Evolutionary conservation across 2,329 filamentous ascomycete species (phyloP).

Genomic region (Monosporascus sp.): DNA sequence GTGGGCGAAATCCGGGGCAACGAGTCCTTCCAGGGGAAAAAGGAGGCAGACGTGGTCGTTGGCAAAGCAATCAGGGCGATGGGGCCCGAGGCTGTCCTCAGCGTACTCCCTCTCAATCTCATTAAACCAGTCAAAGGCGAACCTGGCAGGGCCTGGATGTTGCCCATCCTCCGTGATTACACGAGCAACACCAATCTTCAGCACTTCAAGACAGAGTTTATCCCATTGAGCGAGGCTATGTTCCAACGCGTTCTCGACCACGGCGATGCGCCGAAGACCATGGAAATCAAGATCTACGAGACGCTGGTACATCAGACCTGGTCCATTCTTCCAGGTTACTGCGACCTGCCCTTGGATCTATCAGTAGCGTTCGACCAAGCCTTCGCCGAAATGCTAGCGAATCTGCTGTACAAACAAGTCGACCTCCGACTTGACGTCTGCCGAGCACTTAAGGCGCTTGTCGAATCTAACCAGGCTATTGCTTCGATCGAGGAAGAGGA

Average conservation of each 20-base stretch:
- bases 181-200: constrained; percentile 81
- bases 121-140: constrained; percentile 70
- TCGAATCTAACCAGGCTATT: constrained; percentile 88
- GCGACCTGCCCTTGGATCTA: constrained; percentile 81
- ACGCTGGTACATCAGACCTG: constrained; percentile 94
- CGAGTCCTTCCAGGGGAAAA: constrained; percentile 86
- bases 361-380: constrained; percentile 71
- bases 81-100: constrained; percentile 79
- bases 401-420: constrained; percentile 86
- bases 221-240: constrained; percentile 84
- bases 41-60: constrained; percentile 87
- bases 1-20: constrained; percentile 85
- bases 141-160: constrained; percentile 86
- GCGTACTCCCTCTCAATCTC: constrained; percentile 81
- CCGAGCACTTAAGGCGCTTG: constrained; percentile 75
- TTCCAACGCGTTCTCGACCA: constrained; percentile 86
- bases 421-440: constrained; percentile 85
- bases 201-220: constrained; percentile 81
- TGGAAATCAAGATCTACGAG: constrained; percentile 91
- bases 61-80: constrained; percentile 84
- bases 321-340: constrained; percentile 91
- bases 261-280: constrained; percentile 77
- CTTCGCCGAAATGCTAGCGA: constrained; percentile 87
- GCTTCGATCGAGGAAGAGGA: constrained; percentile 64
- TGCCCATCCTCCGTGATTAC: constrained; percentile 84